phyloP scores from a whole-genome alignment of 352 stramenopile species.

The Elongisporangium undulatum region DNA sequence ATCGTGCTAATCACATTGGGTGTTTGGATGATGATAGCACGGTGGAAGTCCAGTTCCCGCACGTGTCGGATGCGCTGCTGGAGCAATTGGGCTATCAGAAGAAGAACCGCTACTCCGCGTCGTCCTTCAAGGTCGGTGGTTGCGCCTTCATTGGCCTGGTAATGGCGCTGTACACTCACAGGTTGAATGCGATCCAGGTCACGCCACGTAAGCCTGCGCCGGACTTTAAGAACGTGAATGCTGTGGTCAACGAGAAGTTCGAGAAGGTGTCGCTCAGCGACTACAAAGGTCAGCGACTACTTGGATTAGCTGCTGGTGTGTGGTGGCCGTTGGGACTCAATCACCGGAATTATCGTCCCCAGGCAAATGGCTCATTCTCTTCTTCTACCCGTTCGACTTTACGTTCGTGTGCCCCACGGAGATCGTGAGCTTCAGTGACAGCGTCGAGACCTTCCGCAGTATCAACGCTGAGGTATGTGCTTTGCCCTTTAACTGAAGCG shows the following conservation, averaged over 20 bases:
- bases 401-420: conserved; percentile 86
- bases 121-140: conserved; percentile 44
- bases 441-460: conserved; percentile 56
- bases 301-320: neutral
- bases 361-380: conserved; percentile 81
- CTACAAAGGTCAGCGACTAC: conserved; percentile 28
- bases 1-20: neutral
- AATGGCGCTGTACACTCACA: neutral
- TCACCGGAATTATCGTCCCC: neutral
- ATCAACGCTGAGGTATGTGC: conserved; percentile 60
- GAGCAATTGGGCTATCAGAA: conserved; percentile 77
- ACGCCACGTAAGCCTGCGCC: conserved; percentile 69
- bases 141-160: neutral
- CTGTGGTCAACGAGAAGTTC: conserved; percentile 76
- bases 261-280: conserved; percentile 74
- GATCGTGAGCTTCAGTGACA: conserved; percentile 82
- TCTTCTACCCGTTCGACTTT: conserved; percentile 89
- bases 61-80: conserved; percentile 69
- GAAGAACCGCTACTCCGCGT: conserved; percentile 76
- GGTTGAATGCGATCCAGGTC: conserved; percentile 19
- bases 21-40: conserved; percentile 7
- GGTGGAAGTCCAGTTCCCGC: conserved; percentile 74
- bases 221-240: conserved; percentile 71
- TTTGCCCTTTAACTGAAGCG: neutral
- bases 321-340: neutral